Conservation (phyloP, 2,329 filamentous ascomycete genomes). For the Colletotrichum eleusines region DNA sequence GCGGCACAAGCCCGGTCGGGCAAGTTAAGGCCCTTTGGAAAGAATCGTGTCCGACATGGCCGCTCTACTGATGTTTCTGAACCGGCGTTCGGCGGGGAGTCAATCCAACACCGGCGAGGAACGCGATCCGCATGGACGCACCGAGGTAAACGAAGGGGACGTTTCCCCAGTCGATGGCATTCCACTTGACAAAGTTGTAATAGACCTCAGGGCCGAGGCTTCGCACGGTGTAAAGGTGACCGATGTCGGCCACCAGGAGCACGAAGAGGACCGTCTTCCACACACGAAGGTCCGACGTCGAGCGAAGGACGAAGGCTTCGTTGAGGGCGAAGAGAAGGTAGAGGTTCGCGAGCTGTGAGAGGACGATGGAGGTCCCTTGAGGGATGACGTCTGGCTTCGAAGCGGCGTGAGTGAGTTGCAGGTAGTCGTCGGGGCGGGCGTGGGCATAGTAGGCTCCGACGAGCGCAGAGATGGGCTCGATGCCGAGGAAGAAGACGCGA, state of each 20-base stretch:
- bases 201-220: conserved; percentile 72
- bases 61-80: conserved; percentile 41
- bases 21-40: not conserved
- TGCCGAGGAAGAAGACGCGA: conserved; percentile 78
- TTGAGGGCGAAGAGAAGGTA: conserved; percentile 83
- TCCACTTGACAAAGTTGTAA: conserved; percentile 73
- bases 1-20: not conserved
- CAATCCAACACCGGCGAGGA: conserved; percentile 69
- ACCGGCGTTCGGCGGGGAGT: conserved; percentile 37
- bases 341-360: conserved; percentile 82
- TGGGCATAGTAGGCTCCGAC: conserved; percentile 66
- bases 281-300: conserved; percentile 74
- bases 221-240: conserved; percentile 77
- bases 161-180: conserved; percentile 76
- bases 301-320: conserved; percentile 80
- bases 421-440: conserved; percentile 67
- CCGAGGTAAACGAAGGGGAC: conserved; percentile 78
- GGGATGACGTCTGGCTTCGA: conserved; percentile 65
- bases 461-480: conserved; percentile 72
- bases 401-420: conserved; percentile 70
- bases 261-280: conserved; percentile 77
- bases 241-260: conserved; percentile 80
- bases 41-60: conserved; percentile 1
- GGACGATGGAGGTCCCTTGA: conserved; percentile 71
- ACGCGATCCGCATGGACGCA: conserved; percentile 69